These are phyloP conservation scores for Candida tallmaniae DNA, from an alignment of 805 yeast genomes.

Conservation along the genomic window DNA sequence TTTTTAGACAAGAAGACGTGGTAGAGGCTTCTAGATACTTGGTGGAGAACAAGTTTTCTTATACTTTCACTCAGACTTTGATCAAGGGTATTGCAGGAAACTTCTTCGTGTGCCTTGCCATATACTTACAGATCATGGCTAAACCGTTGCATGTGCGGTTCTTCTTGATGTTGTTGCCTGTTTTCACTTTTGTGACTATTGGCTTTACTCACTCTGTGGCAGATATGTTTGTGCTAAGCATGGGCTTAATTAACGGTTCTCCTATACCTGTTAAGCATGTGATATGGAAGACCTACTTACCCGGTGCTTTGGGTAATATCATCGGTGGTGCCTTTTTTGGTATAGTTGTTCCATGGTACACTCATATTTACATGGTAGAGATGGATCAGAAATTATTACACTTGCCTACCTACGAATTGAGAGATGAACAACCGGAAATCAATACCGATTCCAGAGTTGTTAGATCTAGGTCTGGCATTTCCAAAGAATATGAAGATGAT, in stretches of 20 bases:
- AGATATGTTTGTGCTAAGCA: constrained; percentile 67
- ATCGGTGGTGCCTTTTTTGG: constrained; percentile 76
- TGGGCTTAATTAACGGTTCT: constrained; percentile 66
- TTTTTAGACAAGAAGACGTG: constrained; percentile 38
- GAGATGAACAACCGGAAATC: constrained; percentile 78
- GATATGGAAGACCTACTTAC: constrained; percentile 69
- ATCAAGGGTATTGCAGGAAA: constrained; percentile 74
- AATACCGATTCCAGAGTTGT: constrained; percentile 78
- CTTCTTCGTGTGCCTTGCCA: constrained; percentile 70
- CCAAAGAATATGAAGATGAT: constrained; percentile 10
- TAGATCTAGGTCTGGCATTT: constrained; percentile 28
- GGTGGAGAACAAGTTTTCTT: constrained; percentile 39
- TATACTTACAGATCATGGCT: constrained; percentile 72
- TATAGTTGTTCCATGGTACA: constrained; percentile 62
- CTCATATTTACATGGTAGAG: constrained; percentile 70
- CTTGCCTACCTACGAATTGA: constrained; percentile 63
- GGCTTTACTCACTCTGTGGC: constrained; percentile 83
- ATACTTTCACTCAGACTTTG: constrained; percentile 57
- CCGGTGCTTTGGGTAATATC: constrained; percentile 70
- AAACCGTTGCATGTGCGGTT: constrained; percentile 77
- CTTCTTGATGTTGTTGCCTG: constrained; percentile 58
- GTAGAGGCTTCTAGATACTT: constrained; percentile 46
- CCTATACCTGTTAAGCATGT: constrained; percentile 53
- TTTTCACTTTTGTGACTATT: constrained; percentile 71
- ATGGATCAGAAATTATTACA: constrained; percentile 57